Evolutionary conservation across 805 yeast genomes (phyloP).

Genomic region (Yarrowia sp.): DNA sequence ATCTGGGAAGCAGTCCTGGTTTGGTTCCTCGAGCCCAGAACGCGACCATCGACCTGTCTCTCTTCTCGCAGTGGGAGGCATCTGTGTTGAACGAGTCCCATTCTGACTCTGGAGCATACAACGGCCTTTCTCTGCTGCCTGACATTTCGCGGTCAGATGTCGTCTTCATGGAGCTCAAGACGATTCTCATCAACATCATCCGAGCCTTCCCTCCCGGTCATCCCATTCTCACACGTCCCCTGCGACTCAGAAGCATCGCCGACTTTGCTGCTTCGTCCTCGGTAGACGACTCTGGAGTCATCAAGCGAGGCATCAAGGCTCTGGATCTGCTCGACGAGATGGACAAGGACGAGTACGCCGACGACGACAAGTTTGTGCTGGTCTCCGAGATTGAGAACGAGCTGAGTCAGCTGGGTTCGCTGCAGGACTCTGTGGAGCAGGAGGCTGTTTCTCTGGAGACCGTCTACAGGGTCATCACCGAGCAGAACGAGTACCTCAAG

Average conservation of each 20-base stretch:
- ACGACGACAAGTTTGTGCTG: slow-evolving; percentile 36
- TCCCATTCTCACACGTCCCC: slow-evolving; percentile 33
- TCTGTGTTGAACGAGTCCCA: slow-evolving; percentile 34
- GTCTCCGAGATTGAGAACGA: slow-evolving; percentile 40
- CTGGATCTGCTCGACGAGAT: slow-evolving; percentile 37
- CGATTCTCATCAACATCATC: slow-evolving; percentile 40
- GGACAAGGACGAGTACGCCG: slow-evolving; percentile 28
- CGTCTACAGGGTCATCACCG: slow-evolving; percentile 38
- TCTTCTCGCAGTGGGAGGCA: slow-evolving; percentile 40
- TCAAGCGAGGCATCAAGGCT: slow-evolving; percentile 39
- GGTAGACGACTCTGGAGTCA: slow-evolving; percentile 34
- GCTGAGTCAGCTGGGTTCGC: slow-evolving; percentile 39
- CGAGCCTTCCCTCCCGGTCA: slow-evolving; percentile 39
- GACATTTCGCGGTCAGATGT: slow-evolving; percentile 38
- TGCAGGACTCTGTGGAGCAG: slow-evolving; percentile 36
- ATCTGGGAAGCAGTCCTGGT: slow-evolving; percentile 38
- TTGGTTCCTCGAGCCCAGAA: slow-evolving; percentile 36
- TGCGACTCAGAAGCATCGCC: slow-evolving; percentile 37
- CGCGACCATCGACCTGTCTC: slow-evolving; percentile 37
- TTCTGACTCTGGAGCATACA: slow-evolving; percentile 29
- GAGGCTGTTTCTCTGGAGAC: slow-evolving; percentile 38
- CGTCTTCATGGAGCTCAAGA: slow-evolving; percentile 40
- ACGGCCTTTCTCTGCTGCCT: slow-evolving; percentile 22
- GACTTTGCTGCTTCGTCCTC: slow-evolving; percentile 37
- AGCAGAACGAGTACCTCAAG: slow-evolving; percentile 41